Base-by-base conservation (phyloP, 805 yeast species). In the Pichia occidentalis region DNA sequence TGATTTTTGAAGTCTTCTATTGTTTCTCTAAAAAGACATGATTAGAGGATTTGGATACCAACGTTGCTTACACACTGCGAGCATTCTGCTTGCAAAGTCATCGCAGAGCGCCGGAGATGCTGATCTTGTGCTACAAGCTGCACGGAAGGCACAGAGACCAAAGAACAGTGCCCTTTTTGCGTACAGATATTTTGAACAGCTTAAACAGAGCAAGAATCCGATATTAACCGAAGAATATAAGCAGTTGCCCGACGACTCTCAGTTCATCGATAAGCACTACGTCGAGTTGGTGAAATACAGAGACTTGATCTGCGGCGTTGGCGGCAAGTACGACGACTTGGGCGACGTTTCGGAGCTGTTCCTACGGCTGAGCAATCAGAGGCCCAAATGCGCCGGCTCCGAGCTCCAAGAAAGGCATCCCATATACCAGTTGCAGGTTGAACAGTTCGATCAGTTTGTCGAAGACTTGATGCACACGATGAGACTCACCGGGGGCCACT, bases 401-500 rank as follows among this genome's bases (percentile, higher is more conserved):
- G n/a, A n/a, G n/a, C n/a, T n/a, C n/a, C n/a, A 17, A 4, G 5
- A 42, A 57, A 24, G 61, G 57, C 24, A 42, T 65, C 27, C 66
- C 63, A 40, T 51, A 54, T 29, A 62, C 59, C 23, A 43, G 43
- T 19, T 50, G 47, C 16, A 44, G 27, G 5, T 28, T 40, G 33
- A 49, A 45, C 31, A 49, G 22, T 55, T 52, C 37, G 53, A 57
- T 36, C 53, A 63, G 33, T 65, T 72, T 40, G 52, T 68, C 6
- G 56, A 57, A 23, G 70, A 66, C 31, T 60, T 72, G 32, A 63
- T 63, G 47, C 50, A 64, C 40, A 61, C 77, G 24, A 53, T 72
- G 29, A 55, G 59, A 13, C 47, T 73, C 24, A 79, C 80, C 48
- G 80, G 81, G 13, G 80, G 79, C 1, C 71, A 75, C 47, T 63